phyloP scores from a whole-genome alignment of 331 rosid species.

The Pyracantha coccinea region DNA sequence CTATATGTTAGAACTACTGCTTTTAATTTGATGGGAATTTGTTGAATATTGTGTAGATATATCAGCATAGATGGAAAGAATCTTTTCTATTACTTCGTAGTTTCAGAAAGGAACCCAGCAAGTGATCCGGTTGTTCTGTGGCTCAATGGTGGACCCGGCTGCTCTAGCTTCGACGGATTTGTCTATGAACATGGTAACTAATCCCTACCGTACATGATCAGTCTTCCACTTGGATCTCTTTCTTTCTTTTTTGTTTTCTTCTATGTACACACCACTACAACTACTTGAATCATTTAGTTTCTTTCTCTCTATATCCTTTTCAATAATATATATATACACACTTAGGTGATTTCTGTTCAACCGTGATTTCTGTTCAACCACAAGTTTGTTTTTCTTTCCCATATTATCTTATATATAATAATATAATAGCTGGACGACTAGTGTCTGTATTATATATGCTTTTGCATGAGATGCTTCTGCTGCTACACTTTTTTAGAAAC shows the following conservation, averaged over 20 bases:
- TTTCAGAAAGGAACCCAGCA: constrained; percentile 28
- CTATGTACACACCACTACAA: too few species aligned
- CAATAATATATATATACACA: not conserved
- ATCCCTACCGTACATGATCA: too few species aligned
- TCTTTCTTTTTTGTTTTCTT: not conserved
- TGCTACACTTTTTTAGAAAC: too few species aligned
- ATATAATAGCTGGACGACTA: too few species aligned
- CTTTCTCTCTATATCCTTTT: not conserved
- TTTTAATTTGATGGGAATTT: not conserved
- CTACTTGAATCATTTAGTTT: not conserved
- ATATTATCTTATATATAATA: too few species aligned
- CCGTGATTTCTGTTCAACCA: not conserved
- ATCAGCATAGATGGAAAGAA: constrained; percentile 22
- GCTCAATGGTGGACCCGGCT: constrained; percentile 58
- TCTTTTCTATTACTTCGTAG: constrained; percentile 43
- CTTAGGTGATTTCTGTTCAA: not conserved
- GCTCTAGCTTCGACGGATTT: constrained; percentile 53
- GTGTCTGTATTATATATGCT: not conserved
- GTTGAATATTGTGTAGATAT: constrained; percentile 28
- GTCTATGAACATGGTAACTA: constrained; percentile 8
- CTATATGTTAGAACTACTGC: not conserved
- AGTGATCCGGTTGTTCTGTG: constrained; percentile 44
- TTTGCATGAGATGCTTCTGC: too few species aligned
- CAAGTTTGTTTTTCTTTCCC: not conserved
- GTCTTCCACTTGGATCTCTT: not conserved